These are phyloP conservation scores for Claviceps sp. DNA, from an alignment of 2,329 filamentous ascomycete genomes.

Conservation along the genomic window DNA sequence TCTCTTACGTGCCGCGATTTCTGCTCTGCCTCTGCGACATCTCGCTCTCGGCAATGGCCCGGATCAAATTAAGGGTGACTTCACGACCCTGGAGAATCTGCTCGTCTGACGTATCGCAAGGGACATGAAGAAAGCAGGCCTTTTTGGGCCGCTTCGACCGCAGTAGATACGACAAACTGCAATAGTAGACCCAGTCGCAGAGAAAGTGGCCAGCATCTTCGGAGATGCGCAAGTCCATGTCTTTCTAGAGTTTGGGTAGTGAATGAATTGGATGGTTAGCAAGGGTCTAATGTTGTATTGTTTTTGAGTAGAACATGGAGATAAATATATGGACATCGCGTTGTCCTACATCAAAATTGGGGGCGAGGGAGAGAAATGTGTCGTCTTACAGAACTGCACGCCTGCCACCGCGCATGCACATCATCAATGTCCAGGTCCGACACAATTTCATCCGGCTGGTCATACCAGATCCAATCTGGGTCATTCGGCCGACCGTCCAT, in stretches of 20 bases:
- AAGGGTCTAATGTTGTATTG: neutral
- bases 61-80: slow-evolving; percentile 39
- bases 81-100: slow-evolving; percentile 35
- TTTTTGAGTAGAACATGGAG: too few relatives aligned
- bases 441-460: slow-evolving; percentile 38
- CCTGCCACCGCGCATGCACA: slow-evolving; percentile 42
- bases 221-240: slow-evolving; percentile 42
- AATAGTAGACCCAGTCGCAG: slow-evolving; percentile 69
- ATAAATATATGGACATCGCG: too few relatives aligned
- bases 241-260: slow-evolving; percentile 14
- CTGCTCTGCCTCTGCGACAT: slow-evolving; percentile 11
- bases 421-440: slow-evolving; percentile 45
- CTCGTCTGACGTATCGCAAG: slow-evolving; percentile 39
- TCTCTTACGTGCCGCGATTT: neutral
- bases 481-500: slow-evolving; percentile 30
- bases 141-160: slow-evolving; percentile 32
- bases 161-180: slow-evolving; percentile 45
- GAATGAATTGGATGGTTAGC: neutral
- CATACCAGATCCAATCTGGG: slow-evolving; percentile 39
- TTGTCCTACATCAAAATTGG: neutral
- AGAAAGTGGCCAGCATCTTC: slow-evolving; percentile 60
- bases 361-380: neutral
- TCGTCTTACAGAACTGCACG: slow-evolving; percentile 31
- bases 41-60: slow-evolving; percentile 42
- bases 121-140: slow-evolving; percentile 62